Percentiles rank a stretch among this genome's conserved stretches.
phyloP scores from a whole-genome alignment of 306 rosid species.

The Rosa multiflora region DNA sequence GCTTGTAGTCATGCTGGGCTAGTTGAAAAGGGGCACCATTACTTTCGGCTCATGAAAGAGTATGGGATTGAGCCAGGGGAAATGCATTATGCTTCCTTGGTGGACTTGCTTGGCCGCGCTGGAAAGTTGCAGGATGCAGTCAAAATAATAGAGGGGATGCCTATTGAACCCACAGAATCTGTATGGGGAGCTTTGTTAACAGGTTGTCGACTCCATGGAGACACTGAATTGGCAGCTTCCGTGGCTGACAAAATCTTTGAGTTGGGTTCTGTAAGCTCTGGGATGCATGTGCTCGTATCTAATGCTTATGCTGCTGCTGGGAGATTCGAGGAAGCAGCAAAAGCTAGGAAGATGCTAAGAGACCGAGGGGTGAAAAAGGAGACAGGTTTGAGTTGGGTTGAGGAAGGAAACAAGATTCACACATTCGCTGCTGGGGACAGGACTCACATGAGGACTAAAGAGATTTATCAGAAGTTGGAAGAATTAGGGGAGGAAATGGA shows the following conservation, averaged over 20 bases:
- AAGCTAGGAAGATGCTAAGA: constrained; percentile 63
- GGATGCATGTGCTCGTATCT: constrained; percentile 61
- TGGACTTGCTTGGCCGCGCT: constrained; percentile 86
- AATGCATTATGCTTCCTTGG: constrained; percentile 75
- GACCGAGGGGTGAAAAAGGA: constrained; percentile 78
- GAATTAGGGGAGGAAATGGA: constrained; percentile 75
- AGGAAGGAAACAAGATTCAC: constrained; percentile 79
- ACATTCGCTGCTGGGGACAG: constrained; percentile 75
- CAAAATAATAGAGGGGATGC: constrained; percentile 55
- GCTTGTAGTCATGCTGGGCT: constrained; percentile 91
- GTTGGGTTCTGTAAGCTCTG: constrained; percentile 52
- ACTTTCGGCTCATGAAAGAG: constrained; percentile 61
- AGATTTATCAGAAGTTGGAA: constrained; percentile 73
- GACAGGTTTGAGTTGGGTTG: constrained; percentile 89
- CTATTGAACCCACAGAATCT: constrained; percentile 74
- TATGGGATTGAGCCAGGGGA: constrained; percentile 70
- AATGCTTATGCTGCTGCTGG: constrained; percentile 91
- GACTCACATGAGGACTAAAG: constrained; percentile 48
- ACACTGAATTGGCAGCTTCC: constrained; percentile 67
- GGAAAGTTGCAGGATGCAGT: constrained; percentile 75
- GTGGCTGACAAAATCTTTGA: constrained; percentile 69
- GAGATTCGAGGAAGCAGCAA: constrained; percentile 85
- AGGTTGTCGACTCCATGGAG: constrained; percentile 73
- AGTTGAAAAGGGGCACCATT: constrained; percentile 58
- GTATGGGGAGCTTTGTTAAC: constrained; percentile 88